Base-by-base conservation (phyloP, 2,329 filamentous ascomycete species). In the Colletotrichum sp. region DNA sequence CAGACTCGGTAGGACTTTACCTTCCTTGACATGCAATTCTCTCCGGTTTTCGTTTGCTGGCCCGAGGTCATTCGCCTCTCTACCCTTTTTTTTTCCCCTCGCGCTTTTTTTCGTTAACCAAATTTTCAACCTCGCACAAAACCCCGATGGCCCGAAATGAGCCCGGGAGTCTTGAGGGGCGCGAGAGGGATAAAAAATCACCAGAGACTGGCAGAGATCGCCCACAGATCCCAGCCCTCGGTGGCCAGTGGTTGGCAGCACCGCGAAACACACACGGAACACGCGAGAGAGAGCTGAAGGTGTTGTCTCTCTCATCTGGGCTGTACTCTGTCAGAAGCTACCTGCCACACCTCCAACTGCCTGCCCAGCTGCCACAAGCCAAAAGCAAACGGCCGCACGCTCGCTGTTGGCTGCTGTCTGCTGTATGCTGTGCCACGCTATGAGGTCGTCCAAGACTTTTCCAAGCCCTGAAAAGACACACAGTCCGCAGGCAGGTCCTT, bases 371-470 rank as follows among this genome's bases (percentile, higher is more conserved):
- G 59, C 26, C 59, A 63, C 59, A 63, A n/a, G 34, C 43, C 61
- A 34, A 34, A 61, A 61, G 59, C 59, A 61, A 26, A 26, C 21
- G 24, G 21, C 21, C 21, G 26, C 55, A 59, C 26, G 24, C 26
- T 60, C 63, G 43, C 36, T 63, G 52, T 70, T 48, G 55, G 34
- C 9, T 34, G 24, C n/a, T 52, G 16, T 7, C 59, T n/a, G 26
- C 65, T 69, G n/a, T 43, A n/a, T 52, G 18, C 26, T 32, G 52
- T 71, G 59, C 68, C 61, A 74, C 68, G 68, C 70, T 65, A 76
- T 74, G 70, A 73, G 70, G 74, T 69, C 59, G 74, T 69, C 59
- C 74, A 76, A 69, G 70, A 76, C 74, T 30, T 74, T 74, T 74
- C 73, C 64, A 57, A 73, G 64, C 39, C 61, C 59, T 21, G 34